Percentiles rank a stretch among this genome's conserved stretches.
phyloP scores from a whole-genome alignment of 257 asterid species.

The Solanum piurae region DNA sequence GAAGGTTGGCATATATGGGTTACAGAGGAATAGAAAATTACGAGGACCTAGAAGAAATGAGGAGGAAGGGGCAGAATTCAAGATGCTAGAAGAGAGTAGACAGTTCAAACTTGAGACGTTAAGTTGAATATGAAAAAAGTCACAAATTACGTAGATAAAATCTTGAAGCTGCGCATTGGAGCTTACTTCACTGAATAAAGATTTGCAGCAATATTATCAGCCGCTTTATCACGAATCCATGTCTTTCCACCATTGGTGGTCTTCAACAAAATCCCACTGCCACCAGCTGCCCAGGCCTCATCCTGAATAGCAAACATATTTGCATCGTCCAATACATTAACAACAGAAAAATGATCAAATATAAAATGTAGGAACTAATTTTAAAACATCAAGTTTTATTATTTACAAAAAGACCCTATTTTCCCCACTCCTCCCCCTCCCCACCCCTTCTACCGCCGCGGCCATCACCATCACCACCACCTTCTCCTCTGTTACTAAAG shows the following conservation, averaged over 20 bases:
- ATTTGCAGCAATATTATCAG: conserved; percentile 95
- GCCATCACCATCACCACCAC: not conserved
- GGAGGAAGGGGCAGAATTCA: not conserved
- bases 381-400: not conserved
- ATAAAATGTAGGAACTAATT: not conserved
- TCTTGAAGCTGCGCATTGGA: not conserved
- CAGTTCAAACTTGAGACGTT: not conserved
- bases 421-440: not conserved
- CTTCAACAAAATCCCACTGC: conserved; percentile 85
- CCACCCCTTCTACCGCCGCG: not conserved
- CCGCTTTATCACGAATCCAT: conserved; percentile 92
- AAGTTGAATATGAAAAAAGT: not conserved
- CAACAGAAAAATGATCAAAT: not conserved
- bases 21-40: not conserved
- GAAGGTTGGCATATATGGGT: not conserved
- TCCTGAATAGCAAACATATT: conserved; percentile 31
- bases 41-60: not conserved
- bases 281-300: conserved; percentile 99
- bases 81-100: not conserved
- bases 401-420: not conserved
- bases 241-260: conserved; percentile 82
- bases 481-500: not conserved
- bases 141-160: not conserved
- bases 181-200: conserved; percentile 93
- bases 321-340: not conserved